These are phyloP conservation scores for Cutaneotrichosporon daszewskae DNA, from an alignment of 1,284 basidiomycete genomes.

Conservation along the genomic window DNA sequence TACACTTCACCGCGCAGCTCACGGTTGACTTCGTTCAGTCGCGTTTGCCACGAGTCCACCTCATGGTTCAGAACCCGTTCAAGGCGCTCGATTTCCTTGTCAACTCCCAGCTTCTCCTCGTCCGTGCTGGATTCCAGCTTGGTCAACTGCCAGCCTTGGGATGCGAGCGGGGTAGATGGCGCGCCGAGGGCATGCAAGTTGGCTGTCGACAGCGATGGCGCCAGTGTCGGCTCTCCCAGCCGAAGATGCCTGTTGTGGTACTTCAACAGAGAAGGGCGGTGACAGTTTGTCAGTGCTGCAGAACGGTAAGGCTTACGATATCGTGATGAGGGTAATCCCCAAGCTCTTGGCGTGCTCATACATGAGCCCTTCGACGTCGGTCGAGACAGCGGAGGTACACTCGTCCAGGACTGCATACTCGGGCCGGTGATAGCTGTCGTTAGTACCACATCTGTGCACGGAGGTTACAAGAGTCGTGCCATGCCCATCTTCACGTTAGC, in stretches of 20 bases:
- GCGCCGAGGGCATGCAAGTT: slow-evolving; percentile 31
- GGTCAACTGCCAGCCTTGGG: slow-evolving; percentile 43
- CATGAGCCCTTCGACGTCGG: slow-evolving; percentile 93
- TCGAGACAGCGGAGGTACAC: slow-evolving; percentile 92
- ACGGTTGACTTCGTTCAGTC: slow-evolving; percentile 59
- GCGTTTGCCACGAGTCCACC: slow-evolving; percentile 61
- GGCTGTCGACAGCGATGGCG: slow-evolving; percentile 12
- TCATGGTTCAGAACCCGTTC: slow-evolving; percentile 50
- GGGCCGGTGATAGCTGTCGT: slow-evolving; percentile 35
- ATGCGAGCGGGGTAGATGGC: slow-evolving; percentile 26
- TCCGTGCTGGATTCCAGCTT: slow-evolving; percentile 27
- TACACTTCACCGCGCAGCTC: slow-evolving; percentile 39
- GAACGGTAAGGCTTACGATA: slow-evolving; percentile 54
- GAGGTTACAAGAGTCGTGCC: slow-evolving; percentile 42
- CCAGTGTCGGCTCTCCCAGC: slow-evolving; percentile 36
- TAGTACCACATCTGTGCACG: neutral
- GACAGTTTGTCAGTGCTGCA: slow-evolving; percentile 18
- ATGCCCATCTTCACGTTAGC: slow-evolving; percentile 57
- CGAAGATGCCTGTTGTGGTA: slow-evolving; percentile 53
- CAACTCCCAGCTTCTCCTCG: slow-evolving; percentile 45
- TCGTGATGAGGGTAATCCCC: slow-evolving; percentile 88
- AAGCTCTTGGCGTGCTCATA: slow-evolving; percentile 89
- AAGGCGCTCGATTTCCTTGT: slow-evolving; percentile 47
- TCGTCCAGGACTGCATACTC: slow-evolving; percentile 56
- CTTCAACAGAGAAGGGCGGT: slow-evolving; percentile 51